Base-by-base conservation (phyloP, 2,329 filamentous ascomycete genomes). In the Fusarium acutatum region DNA sequence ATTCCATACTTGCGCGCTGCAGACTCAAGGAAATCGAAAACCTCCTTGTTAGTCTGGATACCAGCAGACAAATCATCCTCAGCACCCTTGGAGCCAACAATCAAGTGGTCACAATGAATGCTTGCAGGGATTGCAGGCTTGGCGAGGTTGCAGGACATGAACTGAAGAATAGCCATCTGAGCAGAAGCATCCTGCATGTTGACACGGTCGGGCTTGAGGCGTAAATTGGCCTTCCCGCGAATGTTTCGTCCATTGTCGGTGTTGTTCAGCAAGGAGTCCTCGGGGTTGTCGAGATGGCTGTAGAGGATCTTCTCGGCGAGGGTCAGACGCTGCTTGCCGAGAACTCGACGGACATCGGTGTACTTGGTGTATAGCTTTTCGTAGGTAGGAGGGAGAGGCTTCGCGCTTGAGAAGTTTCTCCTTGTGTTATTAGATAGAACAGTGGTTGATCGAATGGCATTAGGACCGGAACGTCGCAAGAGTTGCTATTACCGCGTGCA, bases 171-270 rank as follows among this genome's bases (percentile, higher is more conserved):
- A 4, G 96, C 96, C 96, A 99, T 99, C 86, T 99, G 96, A 11
- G 96, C 96, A 35, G 94, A 97, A 20, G 96, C 96, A 86, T 99
- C 96, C 84, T 99, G 96, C 96, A 99, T 99, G 74, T 97, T 97
- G 77, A 98, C 96, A 60, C 96, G 91, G 83, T 99, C 96, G 28
- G 96, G 96, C 84, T 97, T 97, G 83, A 99, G 92, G 86, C 97
- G 97, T 84, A 99, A 88, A 81, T 97, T 98, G 57, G 95, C 95
- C 80, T 91, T 91, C 75, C 96, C 96, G 46, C 96, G 91, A 71
- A 99, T 92, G 79, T 92, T 89, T 58, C 89, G 89, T 75, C 95
- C 96, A 88, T 95, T 94, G 83, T 94, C 89, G 56, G 95, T 98
- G 79, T 91, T 90, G 60, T 89, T 90, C 69, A 97, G 87, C 60